A percentile compares a stretch with the other conserved stretches of the same genome.
Evolutionary conservation across 371 early-diverging fungal genomes (phyloP).

Genomic region (Apophysomyces elegans): DNA sequence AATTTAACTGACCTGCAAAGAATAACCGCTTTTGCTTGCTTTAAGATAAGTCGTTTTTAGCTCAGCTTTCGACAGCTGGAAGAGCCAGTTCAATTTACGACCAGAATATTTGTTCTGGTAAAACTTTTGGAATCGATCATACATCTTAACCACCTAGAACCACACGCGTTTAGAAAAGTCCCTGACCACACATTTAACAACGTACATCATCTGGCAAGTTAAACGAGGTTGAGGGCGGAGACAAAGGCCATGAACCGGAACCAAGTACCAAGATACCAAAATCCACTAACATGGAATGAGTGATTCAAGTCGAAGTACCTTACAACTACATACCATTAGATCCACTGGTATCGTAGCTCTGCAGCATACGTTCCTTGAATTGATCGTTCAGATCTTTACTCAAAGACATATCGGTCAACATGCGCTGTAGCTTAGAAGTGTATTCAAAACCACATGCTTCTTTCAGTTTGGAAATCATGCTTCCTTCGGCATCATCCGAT

Average conservation of each 20-base stretch:
- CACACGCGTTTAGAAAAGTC: neutral
- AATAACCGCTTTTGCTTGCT: conserved; percentile 69
- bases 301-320: neutral
- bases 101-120: conserved; percentile 85
- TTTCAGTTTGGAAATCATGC: conserved; percentile 72
- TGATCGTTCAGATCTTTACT: conserved; percentile 72
- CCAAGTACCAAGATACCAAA: conserved; percentile 87
- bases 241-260: conserved; percentile 92
- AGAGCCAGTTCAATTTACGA: conserved; percentile 92
- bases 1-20: conserved; percentile 57
- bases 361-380: conserved; percentile 59
- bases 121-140: conserved; percentile 82
- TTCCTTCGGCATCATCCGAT: conserved; percentile 76
- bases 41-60: conserved; percentile 83
- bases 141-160: conserved; percentile 66
- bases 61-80: conserved; percentile 88
- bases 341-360: conserved; percentile 47
- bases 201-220: conserved; percentile 82
- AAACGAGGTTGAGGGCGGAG: conserved; percentile 75
- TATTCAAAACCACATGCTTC: conserved; percentile 88
- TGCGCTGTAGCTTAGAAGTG: conserved; percentile 85
- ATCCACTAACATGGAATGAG: conserved; percentile 58
- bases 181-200: neutral
- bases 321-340: conserved; percentile 32
- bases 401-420: conserved; percentile 89